Base-by-base conservation (phyloP, 495 filamentous ascomycete genomes). In the Cairneyella variabilis region DNA sequence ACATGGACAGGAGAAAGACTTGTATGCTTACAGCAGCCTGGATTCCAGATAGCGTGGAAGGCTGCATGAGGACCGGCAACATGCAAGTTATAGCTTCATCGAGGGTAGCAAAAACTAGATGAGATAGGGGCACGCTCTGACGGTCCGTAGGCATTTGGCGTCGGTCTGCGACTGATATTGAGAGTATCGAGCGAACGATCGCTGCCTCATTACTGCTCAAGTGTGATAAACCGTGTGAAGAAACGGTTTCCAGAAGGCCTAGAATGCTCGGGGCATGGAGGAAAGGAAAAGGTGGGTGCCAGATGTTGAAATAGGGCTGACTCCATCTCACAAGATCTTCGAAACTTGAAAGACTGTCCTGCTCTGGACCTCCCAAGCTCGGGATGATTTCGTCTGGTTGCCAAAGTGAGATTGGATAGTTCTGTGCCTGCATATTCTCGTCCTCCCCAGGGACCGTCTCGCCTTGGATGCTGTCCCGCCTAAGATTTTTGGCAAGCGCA, bases 271-370 rank as follows among this genome's bases (percentile, higher is more conserved):
- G 73, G 0, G 68, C 74, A 47, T 74, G 71, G 3, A 76, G 54
- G 48, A 71, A 73, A 1, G 75, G 75, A 40, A 74, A 76, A 12
- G 71, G 63, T 0, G 71, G 71, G 60, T 78, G 74, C 75, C 75
- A 78, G 34, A 68, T 62, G 14, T 70, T 64, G 58, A 78, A 78
- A 53, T 76, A 78, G n/a, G 52, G 60, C 23, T 62, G 61, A 3
- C 69, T 73, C 69, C 69, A 73, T 8, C 53, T 58, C 7, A 72
- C 60, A 30, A 76, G 54, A 17, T 42, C 34, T 14, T 51, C 48
- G 30, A 51, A 51, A 17, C 28, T 50, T 36, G n/a, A 37, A 11
- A 12, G 20, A 40, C 0, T 3, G 20, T 10, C 12, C 65, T 56
- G 6, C 46, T 17, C 14, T 54, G 47, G 44, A 39, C 54, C 5